Base-by-base conservation (phyloP, 202 grass and related monocot genomes). In the Carex arenaria region DNA sequence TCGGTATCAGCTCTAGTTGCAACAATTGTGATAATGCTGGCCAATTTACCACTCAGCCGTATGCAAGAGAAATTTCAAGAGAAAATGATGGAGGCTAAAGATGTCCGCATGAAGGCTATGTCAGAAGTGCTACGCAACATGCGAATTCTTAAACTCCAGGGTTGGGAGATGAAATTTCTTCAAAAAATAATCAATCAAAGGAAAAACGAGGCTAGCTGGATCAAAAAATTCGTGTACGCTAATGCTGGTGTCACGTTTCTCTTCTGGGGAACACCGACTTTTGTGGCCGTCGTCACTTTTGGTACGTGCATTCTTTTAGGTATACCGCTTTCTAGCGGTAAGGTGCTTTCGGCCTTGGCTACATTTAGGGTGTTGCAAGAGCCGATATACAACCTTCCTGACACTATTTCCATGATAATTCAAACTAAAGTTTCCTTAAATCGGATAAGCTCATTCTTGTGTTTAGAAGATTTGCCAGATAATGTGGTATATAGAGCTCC, bases 161-260 rank as follows among this genome's bases (percentile, higher is more conserved):
- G 89, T 7, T 97, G 91, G 94, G 94, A 97, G 71, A 97, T 94
- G 94, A 97, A 89, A 64, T 97, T 97, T 84, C 82, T 97, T 57
- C 93, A 88, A 82, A 97, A 87, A 89, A 97, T 97, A 64, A 83
- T 83, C 2, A 88, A 92, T 61, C 55, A 94, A 53, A 88, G 94
- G 80, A 93, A 90, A 60, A 86, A 79, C 0, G 91, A 97, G 85
- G 76, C 65, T 0, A 92, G 87, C 82, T 97, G 94, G 94, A 70
- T 94, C 10, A 92, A 86, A 86, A 94, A 89, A 64, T 97, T 90
- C 32, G 82, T 94, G 9, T 97, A 97, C 60, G 86, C 89, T 1
- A 78, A 85, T 10, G 87, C 89, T 17, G 74, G 89, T 75, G 88
- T 83, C 17, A 87, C 80, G 5, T 97, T 92, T 28, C 83, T 94